A percentile compares a stretch with the other conserved stretches of the same genome.
phyloP scores from a whole-genome alignment of 1,139 yeast genomes.

The Candida sp. region DNA sequence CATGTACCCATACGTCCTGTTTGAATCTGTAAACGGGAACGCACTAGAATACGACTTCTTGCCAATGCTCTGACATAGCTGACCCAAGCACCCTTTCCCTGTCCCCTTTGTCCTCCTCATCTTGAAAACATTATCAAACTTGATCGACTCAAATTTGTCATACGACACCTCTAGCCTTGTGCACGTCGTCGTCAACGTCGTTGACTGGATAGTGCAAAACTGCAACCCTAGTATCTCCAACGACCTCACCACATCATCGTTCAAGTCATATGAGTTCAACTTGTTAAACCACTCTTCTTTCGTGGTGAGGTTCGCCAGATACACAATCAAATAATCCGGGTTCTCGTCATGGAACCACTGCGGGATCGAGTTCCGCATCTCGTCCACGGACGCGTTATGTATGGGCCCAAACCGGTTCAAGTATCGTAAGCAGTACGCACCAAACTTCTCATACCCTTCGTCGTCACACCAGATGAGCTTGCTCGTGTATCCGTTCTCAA shows the following conservation, averaged over 20 bases:
- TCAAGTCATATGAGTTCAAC: not conserved
- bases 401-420: conserved; percentile 4
- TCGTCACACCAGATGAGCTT: conserved; percentile 8
- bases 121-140: conserved; percentile 4
- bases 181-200: conserved; percentile 5
- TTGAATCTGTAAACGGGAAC: conserved; percentile 8
- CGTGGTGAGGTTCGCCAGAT: conserved; percentile 3
- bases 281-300: conserved; percentile 3
- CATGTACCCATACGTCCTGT: conserved; percentile 9
- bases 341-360: conserved; percentile 5
- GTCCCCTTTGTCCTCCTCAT: conserved; percentile 7
- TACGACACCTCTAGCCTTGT: conserved; percentile 4
- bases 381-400: not conserved
- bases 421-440: conserved; percentile 6
- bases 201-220: conserved; percentile 7
- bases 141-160: conserved; percentile 4
- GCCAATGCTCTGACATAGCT: conserved; percentile 7
- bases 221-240: conserved; percentile 7
- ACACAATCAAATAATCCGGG: conserved; percentile 4
- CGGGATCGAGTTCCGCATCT: not conserved
- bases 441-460: conserved; percentile 8
- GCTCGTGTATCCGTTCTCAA: conserved; percentile 6
- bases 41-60: conserved; percentile 5
- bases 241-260: conserved; percentile 6
- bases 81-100: conserved; percentile 10